Conservation (phyloP, 345 rosid genomes). For the Hibiscus trionum region DNA sequence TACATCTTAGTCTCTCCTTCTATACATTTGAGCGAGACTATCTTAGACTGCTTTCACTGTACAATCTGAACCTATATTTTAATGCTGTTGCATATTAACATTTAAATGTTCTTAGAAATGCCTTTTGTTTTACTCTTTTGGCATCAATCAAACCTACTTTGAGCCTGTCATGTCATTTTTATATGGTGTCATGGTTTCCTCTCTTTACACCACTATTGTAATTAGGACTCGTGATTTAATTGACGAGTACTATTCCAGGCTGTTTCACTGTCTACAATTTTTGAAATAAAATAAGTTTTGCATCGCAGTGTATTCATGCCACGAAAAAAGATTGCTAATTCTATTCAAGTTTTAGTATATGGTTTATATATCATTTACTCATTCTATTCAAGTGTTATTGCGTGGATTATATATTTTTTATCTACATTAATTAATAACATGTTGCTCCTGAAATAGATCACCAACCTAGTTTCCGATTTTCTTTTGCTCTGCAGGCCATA, state of each 20-base stretch:
- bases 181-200: background rate
- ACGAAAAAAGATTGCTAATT: background rate
- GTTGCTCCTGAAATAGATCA: conserved; percentile 3
- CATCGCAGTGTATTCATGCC: background rate
- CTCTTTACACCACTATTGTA: background rate
- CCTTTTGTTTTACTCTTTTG: background rate
- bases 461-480: conserved; percentile 5
- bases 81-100: background rate
- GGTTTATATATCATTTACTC: background rate
- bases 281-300: background rate
- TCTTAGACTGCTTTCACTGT: too few relatives aligned
- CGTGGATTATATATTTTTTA: background rate
- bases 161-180: background rate
- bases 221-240: background rate
- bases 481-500: conserved; percentile 47
- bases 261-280: too few relatives aligned
- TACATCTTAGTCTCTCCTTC: background rate
- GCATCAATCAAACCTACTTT: background rate
- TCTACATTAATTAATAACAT: conserved; percentile 1
- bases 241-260: background rate
- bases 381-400: background rate
- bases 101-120: background rate
- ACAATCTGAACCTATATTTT: background rate
- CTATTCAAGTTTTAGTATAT: background rate
- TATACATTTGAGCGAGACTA: background rate